Conservation (phyloP, 1,284 basidiomycete species). For the Anthracocystis panici-leucophaei region DNA sequence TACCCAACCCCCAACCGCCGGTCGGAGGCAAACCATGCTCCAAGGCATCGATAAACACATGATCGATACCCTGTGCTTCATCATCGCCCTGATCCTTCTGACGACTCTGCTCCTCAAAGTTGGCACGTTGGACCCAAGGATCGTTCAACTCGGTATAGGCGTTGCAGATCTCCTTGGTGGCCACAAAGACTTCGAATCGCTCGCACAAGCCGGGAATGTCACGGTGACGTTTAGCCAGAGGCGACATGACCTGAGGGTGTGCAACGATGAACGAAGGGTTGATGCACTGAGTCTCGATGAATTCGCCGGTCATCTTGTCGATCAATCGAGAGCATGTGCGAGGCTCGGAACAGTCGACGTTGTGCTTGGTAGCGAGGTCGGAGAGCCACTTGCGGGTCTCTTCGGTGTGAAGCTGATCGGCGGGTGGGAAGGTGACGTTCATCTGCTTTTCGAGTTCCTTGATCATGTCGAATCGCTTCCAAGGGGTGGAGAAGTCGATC, state of each 20-base stretch:
- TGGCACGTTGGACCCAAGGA: conserved; percentile 82
- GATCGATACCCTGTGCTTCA: conserved; percentile 94
- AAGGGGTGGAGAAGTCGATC: conserved; percentile 92
- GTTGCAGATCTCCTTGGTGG: conserved; percentile 87
- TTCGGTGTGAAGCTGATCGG: conserved; percentile 87
- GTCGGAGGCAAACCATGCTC: conserved; percentile 98
- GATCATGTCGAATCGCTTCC: conserved; percentile 99
- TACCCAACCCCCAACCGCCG: conserved; percentile 75
- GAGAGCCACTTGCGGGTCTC: conserved; percentile 90
- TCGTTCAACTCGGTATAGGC: conserved; percentile 84
- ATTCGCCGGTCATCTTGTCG: conserved; percentile 98
- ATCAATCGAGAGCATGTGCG: conserved; percentile 94
- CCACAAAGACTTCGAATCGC: conserved; percentile 98
- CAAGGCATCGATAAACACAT: conserved; percentile 75
- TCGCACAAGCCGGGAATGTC: conserved; percentile 83
- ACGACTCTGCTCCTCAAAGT: conserved; percentile 90
- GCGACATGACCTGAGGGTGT: conserved; percentile 99
- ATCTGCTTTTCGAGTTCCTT: conserved; percentile 94
- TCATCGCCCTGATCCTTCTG: conserved; percentile 98
- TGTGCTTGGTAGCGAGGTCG: conserved; percentile 83
- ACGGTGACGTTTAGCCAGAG: conserved; percentile 77
- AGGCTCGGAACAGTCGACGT: conserved; percentile 96
- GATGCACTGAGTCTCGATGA: conserved; percentile 95
- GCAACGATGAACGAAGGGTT: conserved; percentile 95
- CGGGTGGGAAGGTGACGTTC: conserved; percentile 90